Evolutionary conservation across 768 basidiomycete species (phyloP).

Genomic region (Amanita subjunquillea): DNA sequence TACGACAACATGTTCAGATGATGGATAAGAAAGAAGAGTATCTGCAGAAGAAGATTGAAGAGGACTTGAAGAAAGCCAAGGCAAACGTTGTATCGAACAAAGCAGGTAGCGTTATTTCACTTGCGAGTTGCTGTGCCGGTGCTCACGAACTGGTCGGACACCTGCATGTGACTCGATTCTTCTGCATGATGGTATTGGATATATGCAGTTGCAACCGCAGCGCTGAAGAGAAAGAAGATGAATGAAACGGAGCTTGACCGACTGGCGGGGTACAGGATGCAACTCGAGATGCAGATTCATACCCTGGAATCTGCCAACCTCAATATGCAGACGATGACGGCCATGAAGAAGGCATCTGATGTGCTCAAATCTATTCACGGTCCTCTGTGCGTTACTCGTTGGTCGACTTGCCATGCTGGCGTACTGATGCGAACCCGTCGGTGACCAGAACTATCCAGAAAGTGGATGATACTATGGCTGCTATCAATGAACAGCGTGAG

Average conservation of each 20-base stretch:
- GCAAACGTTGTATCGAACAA: conserved; percentile 93
- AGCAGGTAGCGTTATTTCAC: conserved; percentile 51
- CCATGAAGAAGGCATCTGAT: conserved; percentile 92
- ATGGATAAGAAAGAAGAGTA: conserved; percentile 99
- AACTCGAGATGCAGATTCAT: conserved; percentile 94
- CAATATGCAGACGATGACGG: conserved; percentile 94
- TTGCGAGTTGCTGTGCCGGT: not conserved
- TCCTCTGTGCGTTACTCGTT: conserved; percentile 55
- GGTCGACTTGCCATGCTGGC: not conserved
- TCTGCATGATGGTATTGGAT: not conserved
- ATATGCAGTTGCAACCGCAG: conserved; percentile 69
- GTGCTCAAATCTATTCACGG: conserved; percentile 87
- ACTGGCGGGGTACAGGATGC: conserved; percentile 72
- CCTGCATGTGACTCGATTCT: not conserved
- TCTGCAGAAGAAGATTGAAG: conserved; percentile 92
- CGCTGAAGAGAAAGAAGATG: conserved; percentile 89
- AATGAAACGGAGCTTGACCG: conserved; percentile 81
- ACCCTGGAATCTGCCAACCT: conserved; percentile 96
- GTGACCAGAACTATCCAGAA: conserved; percentile 64
- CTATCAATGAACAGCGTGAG: conserved; percentile 84
- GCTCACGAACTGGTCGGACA: conserved; percentile 5
- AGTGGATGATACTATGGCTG: conserved; percentile 84
- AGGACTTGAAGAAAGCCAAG: conserved; percentile 85
- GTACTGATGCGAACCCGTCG: not conserved
- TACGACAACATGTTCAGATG: conserved; percentile 92